These are phyloP conservation scores for Suhomyces kilbournensis DNA, from an alignment of 805 yeast genomes.

Conservation along the genomic window DNA sequence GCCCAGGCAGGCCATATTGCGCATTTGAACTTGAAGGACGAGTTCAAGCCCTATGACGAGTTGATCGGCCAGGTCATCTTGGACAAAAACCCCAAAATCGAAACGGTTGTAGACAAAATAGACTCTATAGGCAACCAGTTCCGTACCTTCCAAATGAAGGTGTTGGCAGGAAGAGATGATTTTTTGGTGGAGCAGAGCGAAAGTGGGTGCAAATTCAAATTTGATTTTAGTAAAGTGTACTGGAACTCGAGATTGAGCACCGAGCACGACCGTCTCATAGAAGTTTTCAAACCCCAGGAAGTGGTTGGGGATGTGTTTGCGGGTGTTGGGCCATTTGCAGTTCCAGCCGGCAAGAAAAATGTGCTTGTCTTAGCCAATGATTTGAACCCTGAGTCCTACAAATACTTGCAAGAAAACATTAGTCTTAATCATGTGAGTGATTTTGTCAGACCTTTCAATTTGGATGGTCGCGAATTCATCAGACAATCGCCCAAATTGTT, in stretches of 20 bases:
- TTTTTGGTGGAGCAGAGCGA: conserved; percentile 83
- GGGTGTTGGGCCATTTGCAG: conserved; percentile 97
- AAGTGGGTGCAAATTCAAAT: conserved; percentile 77
- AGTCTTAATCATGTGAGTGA: conserved; percentile 55
- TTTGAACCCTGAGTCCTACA: conserved; percentile 81
- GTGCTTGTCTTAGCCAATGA: conserved; percentile 88
- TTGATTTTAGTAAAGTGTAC: conserved; percentile 91
- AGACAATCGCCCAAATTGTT: conserved; percentile 53
- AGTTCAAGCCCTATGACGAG: conserved; percentile 75
- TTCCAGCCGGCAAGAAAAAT: conserved; percentile 88
- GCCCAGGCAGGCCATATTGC: conserved; percentile 95
- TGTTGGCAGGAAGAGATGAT: conserved; percentile 80
- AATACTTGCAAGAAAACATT: conserved; percentile 66
- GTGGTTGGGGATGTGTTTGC: conserved; percentile 95
- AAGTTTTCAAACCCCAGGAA: conserved; percentile 57
- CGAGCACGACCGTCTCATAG: conserved; percentile 83
- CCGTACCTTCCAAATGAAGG: conserved; percentile 91
- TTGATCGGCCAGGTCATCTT: conserved; percentile 87
- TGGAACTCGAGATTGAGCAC: conserved; percentile 96
- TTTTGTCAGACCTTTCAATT: conserved; percentile 61
- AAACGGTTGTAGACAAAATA: conserved; percentile 88
- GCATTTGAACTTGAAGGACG: conserved; percentile 80
- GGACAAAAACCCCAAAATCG: conserved; percentile 79
- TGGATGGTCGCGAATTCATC: conserved; percentile 85
- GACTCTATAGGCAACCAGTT: conserved; percentile 83